Percentiles rank a stretch among this genome's conserved stretches.
These are phyloP conservation scores for Yarrowia sp. DNA, from an alignment of 805 yeast species.

Conservation along the genomic window DNA sequence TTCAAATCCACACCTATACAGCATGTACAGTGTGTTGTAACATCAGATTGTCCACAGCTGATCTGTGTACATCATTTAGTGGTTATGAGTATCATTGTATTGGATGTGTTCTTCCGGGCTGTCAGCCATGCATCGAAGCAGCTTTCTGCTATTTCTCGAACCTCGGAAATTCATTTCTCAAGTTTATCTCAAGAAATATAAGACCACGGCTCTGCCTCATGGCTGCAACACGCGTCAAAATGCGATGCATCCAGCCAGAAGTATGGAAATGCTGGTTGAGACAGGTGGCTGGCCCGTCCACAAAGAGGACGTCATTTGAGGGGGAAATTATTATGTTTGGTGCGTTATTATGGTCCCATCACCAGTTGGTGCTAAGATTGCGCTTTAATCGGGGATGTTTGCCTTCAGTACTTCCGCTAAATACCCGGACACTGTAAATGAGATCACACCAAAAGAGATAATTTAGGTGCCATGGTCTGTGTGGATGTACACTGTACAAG, in stretches of 20 bases:
- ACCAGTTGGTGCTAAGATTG: neutral
- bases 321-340: neutral
- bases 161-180: constrained; percentile 4
- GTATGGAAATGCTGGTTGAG: neutral
- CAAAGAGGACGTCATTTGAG: neutral
- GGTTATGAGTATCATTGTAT: neutral
- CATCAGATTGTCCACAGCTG: neutral
- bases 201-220: constrained; percentile 8
- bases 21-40: constrained; percentile 10
- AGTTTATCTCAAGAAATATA: constrained; percentile 4
- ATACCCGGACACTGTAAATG: neutral
- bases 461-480: too few relatives aligned
- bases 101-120: too few relatives aligned
- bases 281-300: neutral
- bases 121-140: neutral
- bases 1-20: neutral
- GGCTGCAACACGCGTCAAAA: constrained; percentile 28
- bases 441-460: neutral
- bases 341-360: constrained; percentile 19
- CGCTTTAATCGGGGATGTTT: constrained; percentile 6
- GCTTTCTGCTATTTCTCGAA: neutral
- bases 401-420: neutral
- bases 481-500: neutral
- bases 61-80: neutral
- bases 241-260: constrained; percentile 24